phyloP scores from a whole-genome alignment of 2,329 filamentous ascomycete species.

The Trichothecium roseum region DNA sequence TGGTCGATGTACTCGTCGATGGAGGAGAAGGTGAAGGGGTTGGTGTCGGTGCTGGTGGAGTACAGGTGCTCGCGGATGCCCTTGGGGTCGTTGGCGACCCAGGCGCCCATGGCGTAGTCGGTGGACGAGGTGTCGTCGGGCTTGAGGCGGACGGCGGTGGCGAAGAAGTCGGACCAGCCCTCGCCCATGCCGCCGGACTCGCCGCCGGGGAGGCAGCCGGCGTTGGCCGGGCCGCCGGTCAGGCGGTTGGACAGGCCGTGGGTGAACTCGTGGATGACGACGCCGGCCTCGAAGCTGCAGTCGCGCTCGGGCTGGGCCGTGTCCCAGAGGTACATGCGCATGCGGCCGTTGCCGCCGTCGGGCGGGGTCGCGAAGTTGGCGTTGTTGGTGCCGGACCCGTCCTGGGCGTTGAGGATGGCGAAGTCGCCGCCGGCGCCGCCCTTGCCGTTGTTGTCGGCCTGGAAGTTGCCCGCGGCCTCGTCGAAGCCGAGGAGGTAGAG shows the following conservation, averaged over 20 bases:
- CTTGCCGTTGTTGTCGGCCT: slow-evolving; percentile 42
- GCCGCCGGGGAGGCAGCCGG: slow-evolving; percentile 31
- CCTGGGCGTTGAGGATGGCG: slow-evolving; percentile 46
- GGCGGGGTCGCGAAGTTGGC: slow-evolving; percentile 46
- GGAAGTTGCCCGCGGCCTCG: slow-evolving; percentile 49
- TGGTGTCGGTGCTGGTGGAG: slow-evolving; percentile 36
- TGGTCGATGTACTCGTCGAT: slow-evolving; percentile 19
- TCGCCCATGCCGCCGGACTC: slow-evolving; percentile 48
- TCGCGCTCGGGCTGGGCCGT: slow-evolving; percentile 36
- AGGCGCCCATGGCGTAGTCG: slow-evolving; percentile 39
- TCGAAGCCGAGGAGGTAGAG: slow-evolving; percentile 47
- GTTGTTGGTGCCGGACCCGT: slow-evolving; percentile 44
- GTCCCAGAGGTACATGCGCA: slow-evolving; percentile 51
- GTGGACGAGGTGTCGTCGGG: slow-evolving; percentile 30
- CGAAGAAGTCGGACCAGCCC: slow-evolving; percentile 61
- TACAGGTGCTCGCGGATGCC: slow-evolving; percentile 42
- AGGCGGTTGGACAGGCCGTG: slow-evolving; percentile 47
- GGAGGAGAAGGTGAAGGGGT: slow-evolving; percentile 38
- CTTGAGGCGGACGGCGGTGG: slow-evolving; percentile 37
- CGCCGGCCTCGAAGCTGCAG: slow-evolving; percentile 46
- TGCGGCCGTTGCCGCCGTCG: slow-evolving; percentile 39
- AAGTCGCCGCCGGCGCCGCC: slow-evolving; percentile 41
- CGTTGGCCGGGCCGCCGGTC: slow-evolving; percentile 46
- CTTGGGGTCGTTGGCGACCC: slow-evolving; percentile 29
- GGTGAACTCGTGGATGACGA: slow-evolving; percentile 50